Evolutionary conservation across 2,329 filamentous ascomycete genomes (phyloP), one percentile per base, ranked within the genome.

Genomic region (Capronia coronata): DNA sequence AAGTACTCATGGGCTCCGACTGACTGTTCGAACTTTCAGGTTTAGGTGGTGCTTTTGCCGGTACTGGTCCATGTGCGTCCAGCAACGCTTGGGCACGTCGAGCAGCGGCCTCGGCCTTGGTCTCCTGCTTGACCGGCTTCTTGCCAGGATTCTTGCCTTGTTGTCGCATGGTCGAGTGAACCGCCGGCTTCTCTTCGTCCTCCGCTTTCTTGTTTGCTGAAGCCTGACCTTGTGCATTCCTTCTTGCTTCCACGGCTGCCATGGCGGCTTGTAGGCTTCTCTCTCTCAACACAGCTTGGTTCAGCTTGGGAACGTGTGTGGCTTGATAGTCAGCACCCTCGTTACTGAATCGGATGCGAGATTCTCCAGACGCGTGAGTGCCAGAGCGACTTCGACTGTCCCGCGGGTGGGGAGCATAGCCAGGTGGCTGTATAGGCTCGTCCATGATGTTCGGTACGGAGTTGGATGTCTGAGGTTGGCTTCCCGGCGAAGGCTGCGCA

Each of bases 161-260:
- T 34, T 59, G 56, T 3, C 19, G 43, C 56, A 59, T 59, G 10
- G 52, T 57, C 4, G 49, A 52, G 42, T 54, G 56, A 10, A 38
- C n/a, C 25, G 22, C 13, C n/a, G 50, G 49, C 18, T 29, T 10
- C 16, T 25, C 10, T 8, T 50, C 49, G 7, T 54, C 48, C 2
- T 2, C 14, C 3, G 48, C 48, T 18, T 54, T 54, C 30, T 54
- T 49, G 39, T 56, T 49, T 47, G 7, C 34, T 7, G 21, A 14
- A 16, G 11, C 18, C 14, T 22, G 39, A 19, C 16, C 19, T 25
- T 37, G 29, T 30, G 23, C 27, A 39, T 45, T 41, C 23, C 23
- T 46, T 41, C n/a, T 21, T 11, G 35, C 37, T 21, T 43, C 46
- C 11, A 43, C 27, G 10, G 52, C 52, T 14, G 29, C 42, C 27